These are phyloP conservation scores for Tylopilus rubrobrunneus DNA, from an alignment of 768 basidiomycete species.

Conservation along the genomic window DNA sequence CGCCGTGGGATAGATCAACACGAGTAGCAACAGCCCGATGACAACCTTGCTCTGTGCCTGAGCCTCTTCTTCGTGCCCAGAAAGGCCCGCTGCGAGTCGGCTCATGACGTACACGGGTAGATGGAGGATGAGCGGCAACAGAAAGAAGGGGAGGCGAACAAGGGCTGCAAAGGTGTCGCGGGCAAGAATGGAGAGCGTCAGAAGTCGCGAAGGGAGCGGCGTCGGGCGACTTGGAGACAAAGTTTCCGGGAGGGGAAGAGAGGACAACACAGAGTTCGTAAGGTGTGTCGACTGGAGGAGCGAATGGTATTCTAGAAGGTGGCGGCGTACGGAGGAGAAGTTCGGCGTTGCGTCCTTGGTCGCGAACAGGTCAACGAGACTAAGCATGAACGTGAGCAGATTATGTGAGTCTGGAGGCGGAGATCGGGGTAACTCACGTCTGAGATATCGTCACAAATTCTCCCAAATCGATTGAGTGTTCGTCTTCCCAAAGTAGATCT, in stretches of 20 bases:
- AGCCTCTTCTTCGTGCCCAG: conserved; percentile 86
- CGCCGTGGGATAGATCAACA: conserved; percentile 74
- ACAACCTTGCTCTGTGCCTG: conserved; percentile 97
- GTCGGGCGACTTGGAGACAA: conserved; percentile 77
- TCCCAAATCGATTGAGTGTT: conserved; percentile 69
- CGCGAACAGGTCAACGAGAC: conserved; percentile 85
- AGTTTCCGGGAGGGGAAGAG: conserved; percentile 78
- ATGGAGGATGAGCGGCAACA: conserved; percentile 80
- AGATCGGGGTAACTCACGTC: conserved; percentile 58
- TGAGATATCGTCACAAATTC: conserved; percentile 86
- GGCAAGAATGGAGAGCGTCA: conserved; percentile 73
- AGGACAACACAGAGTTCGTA: conserved; percentile 79
- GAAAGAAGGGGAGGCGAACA: conserved; percentile 82
- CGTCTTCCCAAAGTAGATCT: conserved; percentile 88
- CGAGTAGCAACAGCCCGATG: conserved; percentile 71
- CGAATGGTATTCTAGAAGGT: conserved; percentile 85
- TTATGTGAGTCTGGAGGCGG: conserved; percentile 11
- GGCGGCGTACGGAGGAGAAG: conserved; percentile 57
- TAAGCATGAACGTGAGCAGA: conserved; percentile 35
- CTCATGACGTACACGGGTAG: conserved; percentile 84
- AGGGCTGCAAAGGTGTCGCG: conserved; percentile 71
- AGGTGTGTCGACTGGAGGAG: conserved; percentile 78
- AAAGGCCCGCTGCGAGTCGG: conserved; percentile 66
- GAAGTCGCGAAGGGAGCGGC: conserved; percentile 74
- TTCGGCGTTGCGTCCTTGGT: conserved; percentile 59